Percentiles rank a stretch among this genome's conserved stretches.
Conservation (phyloP, 768 basidiomycete genomes). For the Imleria badia region DNA sequence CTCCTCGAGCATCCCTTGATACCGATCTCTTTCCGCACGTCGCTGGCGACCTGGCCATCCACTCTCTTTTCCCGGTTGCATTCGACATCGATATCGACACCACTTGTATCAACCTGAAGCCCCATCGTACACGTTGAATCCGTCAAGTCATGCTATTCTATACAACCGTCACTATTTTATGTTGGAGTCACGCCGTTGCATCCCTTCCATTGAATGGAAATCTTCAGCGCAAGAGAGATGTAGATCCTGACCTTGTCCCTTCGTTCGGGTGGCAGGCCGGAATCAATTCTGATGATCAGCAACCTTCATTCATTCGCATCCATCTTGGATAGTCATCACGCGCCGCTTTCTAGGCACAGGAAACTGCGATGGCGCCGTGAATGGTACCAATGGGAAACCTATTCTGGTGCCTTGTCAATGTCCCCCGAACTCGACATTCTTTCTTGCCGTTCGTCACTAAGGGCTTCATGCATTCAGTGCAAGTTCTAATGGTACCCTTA, state of each 20-base stretch:
- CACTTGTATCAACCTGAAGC: not conserved
- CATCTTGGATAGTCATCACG: not conserved
- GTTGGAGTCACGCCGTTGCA: slow-evolving; percentile 1
- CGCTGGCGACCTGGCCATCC: slow-evolving; percentile 20
- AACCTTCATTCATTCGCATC: slow-evolving; percentile 2
- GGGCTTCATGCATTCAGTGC: not conserved
- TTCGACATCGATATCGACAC: not conserved
- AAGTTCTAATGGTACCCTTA: slow-evolving; percentile 15
- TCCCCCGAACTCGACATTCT: slow-evolving; percentile 54
- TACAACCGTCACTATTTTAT: slow-evolving; percentile 8
- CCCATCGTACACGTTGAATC: not conserved
- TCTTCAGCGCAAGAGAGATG: slow-evolving; percentile 38
- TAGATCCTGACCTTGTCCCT: slow-evolving; percentile 57
- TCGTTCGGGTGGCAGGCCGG: slow-evolving; percentile 57
- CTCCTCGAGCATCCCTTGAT: not conserved
- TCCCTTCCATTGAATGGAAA: slow-evolving; percentile 19
- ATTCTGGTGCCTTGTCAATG: slow-evolving; percentile 66
- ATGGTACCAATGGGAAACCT: slow-evolving; percentile 52
- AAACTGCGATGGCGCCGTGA: slow-evolving; percentile 66
- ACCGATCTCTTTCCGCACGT: slow-evolving; percentile 6
- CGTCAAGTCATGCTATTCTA: slow-evolving; percentile 16
- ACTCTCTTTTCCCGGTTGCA: slow-evolving; percentile 1
- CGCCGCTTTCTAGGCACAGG: slow-evolving; percentile 45
- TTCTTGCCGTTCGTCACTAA: slow-evolving; percentile 43
- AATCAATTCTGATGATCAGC: slow-evolving; percentile 58